phyloP scores from a whole-genome alignment of 495 filamentous ascomycete species.

The Pyrenula aspistea region DNA sequence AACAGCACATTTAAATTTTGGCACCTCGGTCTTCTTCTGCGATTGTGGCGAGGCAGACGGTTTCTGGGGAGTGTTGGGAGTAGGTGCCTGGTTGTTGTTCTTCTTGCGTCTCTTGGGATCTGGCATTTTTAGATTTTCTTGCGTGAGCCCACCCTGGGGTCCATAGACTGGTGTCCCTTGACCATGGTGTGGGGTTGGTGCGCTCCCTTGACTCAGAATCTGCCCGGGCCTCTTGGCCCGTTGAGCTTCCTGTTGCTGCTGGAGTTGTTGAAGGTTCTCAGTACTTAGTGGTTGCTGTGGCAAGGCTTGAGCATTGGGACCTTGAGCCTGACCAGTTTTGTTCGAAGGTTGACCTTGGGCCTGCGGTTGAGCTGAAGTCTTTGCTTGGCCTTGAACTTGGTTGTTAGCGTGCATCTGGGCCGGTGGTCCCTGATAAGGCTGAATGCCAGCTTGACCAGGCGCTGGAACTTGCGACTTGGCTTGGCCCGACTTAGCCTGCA shows the following conservation, averaged over 20 bases:
- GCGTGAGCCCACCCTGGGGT: conserved; percentile 27
- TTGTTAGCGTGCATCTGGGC: conserved; percentile 3
- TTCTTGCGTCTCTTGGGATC: conserved; percentile 46
- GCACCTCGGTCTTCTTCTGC: conserved; percentile 20
- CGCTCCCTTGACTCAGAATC: conserved; percentile 18
- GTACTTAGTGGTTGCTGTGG: conserved; percentile 41
- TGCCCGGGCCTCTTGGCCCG: conserved; percentile 32
- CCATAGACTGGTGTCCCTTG: conserved; percentile 36
- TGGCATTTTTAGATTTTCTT: conserved; percentile 49
- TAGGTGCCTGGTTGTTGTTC: conserved; percentile 22
- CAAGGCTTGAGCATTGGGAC: conserved; percentile 15
- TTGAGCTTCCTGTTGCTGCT: conserved; percentile 34
- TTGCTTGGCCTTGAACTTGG: conserved; percentile 2
- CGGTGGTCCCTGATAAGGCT: not conserved
- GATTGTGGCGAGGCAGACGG: conserved; percentile 16
- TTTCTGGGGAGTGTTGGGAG: conserved; percentile 19
- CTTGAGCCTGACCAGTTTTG: conserved; percentile 12
- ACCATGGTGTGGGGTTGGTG: conserved; percentile 59
- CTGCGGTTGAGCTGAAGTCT: conserved; percentile 2
- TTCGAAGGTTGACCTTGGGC: conserved; percentile 22
- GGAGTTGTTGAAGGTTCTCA: conserved; percentile 49
- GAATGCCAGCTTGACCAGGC: not conserved
- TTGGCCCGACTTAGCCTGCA: not conserved
- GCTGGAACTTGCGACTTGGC: not conserved
- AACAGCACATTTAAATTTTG: conserved; percentile 30